phyloP scores from a whole-genome alignment of 441 rosid species.

The Kokia cookei region DNA sequence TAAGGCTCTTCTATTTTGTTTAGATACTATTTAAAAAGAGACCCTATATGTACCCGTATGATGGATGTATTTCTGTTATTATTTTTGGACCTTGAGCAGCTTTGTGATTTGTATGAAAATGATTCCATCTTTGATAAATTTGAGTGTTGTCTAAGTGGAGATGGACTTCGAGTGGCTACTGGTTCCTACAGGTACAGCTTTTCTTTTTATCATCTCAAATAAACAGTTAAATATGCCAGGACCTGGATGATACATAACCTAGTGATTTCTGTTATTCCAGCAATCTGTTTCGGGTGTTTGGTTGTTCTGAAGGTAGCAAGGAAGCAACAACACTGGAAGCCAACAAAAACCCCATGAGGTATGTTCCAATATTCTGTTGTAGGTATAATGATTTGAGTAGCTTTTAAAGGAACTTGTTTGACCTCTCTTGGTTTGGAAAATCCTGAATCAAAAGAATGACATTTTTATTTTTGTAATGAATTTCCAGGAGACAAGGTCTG shows the following conservation, averaged over 20 bases:
- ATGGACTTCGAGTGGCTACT: conserved; percentile 84
- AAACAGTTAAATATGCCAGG: background rate
- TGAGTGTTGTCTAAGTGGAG: conserved; percentile 92
- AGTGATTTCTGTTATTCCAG: conserved; percentile 30
- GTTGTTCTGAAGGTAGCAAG: conserved; percentile 55
- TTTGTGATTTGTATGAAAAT: conserved; percentile 90
- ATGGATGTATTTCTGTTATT: background rate
- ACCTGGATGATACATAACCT: background rate
- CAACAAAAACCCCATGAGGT: conserved; percentile 97
- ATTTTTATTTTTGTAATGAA: background rate
- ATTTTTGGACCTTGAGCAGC: conserved; percentile 32
- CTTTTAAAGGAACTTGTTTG: background rate
- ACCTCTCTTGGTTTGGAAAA: background rate
- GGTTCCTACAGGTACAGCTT: conserved; percentile 85
- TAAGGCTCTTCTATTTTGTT: background rate
- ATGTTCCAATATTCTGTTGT: conserved; percentile 4
- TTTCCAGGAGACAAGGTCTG: conserved; percentile 68
- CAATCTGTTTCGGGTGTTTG: conserved; percentile 88
- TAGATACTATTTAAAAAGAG: background rate
- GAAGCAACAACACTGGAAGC: conserved; percentile 87
- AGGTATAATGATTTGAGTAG: background rate
- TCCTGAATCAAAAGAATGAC: background rate
- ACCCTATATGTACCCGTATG: background rate
- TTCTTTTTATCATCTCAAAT: background rate
- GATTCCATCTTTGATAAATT: conserved; percentile 97